Evolutionary conservation across 2,329 filamentous ascomycete genomes (phyloP).

Genomic region (Fusarium algeriense): DNA sequence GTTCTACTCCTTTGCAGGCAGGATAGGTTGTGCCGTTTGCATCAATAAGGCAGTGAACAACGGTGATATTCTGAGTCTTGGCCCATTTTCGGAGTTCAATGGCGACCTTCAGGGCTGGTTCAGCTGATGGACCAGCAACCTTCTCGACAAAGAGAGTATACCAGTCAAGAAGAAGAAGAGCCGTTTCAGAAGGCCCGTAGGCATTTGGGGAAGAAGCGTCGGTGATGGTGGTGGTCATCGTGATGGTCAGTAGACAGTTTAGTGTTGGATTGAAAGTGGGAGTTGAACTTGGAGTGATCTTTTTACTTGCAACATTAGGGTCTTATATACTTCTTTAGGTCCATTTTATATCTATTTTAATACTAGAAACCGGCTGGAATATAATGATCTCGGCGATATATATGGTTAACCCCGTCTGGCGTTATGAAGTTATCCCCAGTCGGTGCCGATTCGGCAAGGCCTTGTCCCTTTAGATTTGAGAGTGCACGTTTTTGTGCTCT

Average conservation of each 20-base stretch:
- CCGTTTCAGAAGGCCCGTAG: not conserved
- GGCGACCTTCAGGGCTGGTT: not conserved
- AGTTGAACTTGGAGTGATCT: not conserved
- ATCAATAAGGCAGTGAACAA: slow-evolving; percentile 14
- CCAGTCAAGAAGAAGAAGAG: slow-evolving; percentile 9
- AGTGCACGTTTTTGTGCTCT: no score
- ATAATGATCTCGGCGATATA: not conserved
- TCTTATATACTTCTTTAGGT: not conserved
- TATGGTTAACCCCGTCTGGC: not conserved
- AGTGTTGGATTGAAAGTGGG: not conserved
- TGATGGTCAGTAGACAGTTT: not conserved
- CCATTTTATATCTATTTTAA: rapidly evolving
- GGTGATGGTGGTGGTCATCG: not conserved
- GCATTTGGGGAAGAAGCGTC: not conserved
- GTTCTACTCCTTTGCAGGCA: not conserved
- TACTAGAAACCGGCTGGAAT: not conserved
- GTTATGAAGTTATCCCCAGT: slow-evolving; percentile 12
- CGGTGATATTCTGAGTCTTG: not conserved
- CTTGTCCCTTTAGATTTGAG: not conserved
- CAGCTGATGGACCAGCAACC: not conserved
- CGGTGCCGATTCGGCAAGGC: slow-evolving; percentile 4
- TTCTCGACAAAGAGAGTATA: slow-evolving; percentile 3
- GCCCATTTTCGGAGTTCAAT: slow-evolving; percentile 8
- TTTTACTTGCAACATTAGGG: rapidly evolving
- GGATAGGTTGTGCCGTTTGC: not conserved